Base-by-base conservation (phyloP, 106 monocot genomes). In the Iris macrosiphon region DNA sequence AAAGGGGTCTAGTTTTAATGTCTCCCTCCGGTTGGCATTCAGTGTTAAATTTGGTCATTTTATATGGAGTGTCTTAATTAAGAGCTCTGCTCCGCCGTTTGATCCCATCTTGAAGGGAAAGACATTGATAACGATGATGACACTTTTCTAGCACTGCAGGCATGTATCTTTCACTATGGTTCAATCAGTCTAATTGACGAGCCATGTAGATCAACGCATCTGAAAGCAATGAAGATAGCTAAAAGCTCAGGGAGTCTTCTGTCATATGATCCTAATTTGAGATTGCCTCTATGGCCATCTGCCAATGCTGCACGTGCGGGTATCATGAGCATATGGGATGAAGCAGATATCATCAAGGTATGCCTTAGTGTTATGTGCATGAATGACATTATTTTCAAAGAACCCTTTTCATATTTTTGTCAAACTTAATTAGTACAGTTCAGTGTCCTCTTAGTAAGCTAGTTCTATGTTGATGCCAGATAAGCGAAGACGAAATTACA, bases 401-500 rank as follows among this genome's bases (percentile, higher is more conserved):
- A n/a, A n/a, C n/a, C n/a, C n/a, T n/a, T n/a, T n/a, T n/a, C n/a
- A n/a, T n/a, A n/a, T n/a, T n/a, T n/a, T n/a, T n/a, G n/a, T n/a
- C n/a, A n/a, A n/a, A n/a, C n/a, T n/a, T n/a, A n/a, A n/a, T n/a
- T n/a, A n/a, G n/a, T n/a, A n/a, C n/a, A n/a, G n/a, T n/a, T n/a
- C n/a, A n/a, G n/a, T n/a, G n/a, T n/a, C n/a, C n/a, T n/a, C n/a
- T n/a, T n/a, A n/a, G n/a, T n/a, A n/a, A n/a, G n/a, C n/a, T n/a
- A n/a, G n/a, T n/a, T n/a, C n/a, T n/a, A n/a, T n/a, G n/a, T n/a
- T n/a, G n/a, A n/a, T 39, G 2, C 3, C 59, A 72, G 78, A 40
- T 78, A 18, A 78, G 78, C 21, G 78, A 78, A 62, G 62, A 72
- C 12, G 77, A 78, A 43, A 62, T 78, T 28, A 33, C 66, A 31